phyloP scores from a whole-genome alignment of 805 yeast genomes.

The Zygoascus flipseniorum region DNA sequence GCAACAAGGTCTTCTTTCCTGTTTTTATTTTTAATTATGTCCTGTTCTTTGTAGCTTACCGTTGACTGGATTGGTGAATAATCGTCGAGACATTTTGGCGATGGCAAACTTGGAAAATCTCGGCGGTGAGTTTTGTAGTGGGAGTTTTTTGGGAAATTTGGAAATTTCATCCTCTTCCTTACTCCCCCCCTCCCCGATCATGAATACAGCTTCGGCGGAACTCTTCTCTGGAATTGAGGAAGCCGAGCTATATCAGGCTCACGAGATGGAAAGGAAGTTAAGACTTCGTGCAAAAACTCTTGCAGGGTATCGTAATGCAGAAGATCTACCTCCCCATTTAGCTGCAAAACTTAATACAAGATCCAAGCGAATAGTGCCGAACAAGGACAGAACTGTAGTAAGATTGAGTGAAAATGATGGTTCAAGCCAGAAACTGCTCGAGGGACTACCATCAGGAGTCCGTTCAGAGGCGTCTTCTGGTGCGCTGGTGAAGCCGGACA shows the following conservation, averaged over 20 bases:
- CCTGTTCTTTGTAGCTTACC: neutral
- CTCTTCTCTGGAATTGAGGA: neutral
- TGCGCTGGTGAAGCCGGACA: neutral
- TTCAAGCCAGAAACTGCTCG: neutral
- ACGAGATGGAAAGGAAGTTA: neutral
- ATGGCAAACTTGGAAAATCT: too few species aligned
- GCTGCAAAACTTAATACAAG: conserved; percentile 14
- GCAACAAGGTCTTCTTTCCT: neutral
- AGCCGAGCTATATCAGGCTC: neutral
- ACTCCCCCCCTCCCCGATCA: too few species aligned
- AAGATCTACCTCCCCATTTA: conserved; percentile 21
- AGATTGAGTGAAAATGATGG: neutral
- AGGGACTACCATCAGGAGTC: neutral
- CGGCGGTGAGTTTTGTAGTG: too few species aligned
- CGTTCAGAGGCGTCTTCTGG: neutral
- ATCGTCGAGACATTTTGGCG: conserved; percentile 9
- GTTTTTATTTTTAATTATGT: neutral
- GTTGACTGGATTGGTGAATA: conserved; percentile 11
- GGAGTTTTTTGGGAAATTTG: too few species aligned
- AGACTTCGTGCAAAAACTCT: conserved; percentile 9
- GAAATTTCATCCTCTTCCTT: too few species aligned
- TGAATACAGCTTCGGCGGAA: neutral
- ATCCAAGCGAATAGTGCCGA: conserved; percentile 1
- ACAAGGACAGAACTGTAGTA: conserved; percentile 1
- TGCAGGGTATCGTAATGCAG: conserved; percentile 16